Percentiles rank a stretch among this genome's conserved stretches.
Conservation (phyloP, 202 grass and related monocot species). For the Eragrostis tef region DNA sequence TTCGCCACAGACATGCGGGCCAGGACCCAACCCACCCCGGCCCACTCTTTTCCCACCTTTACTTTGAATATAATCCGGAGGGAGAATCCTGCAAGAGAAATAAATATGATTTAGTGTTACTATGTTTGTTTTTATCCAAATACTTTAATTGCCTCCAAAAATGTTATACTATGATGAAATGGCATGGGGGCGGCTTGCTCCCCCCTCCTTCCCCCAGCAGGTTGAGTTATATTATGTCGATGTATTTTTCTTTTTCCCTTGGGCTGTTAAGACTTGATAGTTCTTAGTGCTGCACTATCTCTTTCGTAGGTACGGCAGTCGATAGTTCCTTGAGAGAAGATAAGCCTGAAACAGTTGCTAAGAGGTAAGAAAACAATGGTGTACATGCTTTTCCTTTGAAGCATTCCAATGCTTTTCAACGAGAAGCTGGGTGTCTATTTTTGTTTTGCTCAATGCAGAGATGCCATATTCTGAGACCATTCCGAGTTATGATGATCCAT, state of each 20-base stretch:
- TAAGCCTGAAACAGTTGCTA: conserved; percentile 68
- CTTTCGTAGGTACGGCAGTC: conserved; percentile 45
- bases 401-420: not conserved
- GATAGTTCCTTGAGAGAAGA: conserved; percentile 68
- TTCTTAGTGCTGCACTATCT: conserved; percentile 13
- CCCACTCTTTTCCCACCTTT: no score
- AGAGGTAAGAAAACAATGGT: conserved; percentile 54
- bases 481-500: conserved; percentile 74
- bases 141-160: not conserved
- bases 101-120: not conserved
- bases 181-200: no score
- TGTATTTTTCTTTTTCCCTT: not conserved
- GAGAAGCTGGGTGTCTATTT: not conserved
- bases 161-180: not conserved
- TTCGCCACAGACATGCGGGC: no score
- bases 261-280: not conserved
- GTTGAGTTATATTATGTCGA: no score
- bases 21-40: no score
- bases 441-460: conserved; percentile 55
- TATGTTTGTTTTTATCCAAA: conserved; percentile 20
- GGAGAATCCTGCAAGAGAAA: no score
- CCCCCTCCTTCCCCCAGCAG: no score
- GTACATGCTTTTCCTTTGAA: not conserved
- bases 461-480: conserved; percentile 65
- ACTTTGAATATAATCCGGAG: no score